Percentiles rank a stretch among this genome's conserved stretches.
These are phyloP conservation scores for Globisporangium rhizosaccharum DNA, from an alignment of 352 stramenopile genomes.

Conservation along the genomic window DNA sequence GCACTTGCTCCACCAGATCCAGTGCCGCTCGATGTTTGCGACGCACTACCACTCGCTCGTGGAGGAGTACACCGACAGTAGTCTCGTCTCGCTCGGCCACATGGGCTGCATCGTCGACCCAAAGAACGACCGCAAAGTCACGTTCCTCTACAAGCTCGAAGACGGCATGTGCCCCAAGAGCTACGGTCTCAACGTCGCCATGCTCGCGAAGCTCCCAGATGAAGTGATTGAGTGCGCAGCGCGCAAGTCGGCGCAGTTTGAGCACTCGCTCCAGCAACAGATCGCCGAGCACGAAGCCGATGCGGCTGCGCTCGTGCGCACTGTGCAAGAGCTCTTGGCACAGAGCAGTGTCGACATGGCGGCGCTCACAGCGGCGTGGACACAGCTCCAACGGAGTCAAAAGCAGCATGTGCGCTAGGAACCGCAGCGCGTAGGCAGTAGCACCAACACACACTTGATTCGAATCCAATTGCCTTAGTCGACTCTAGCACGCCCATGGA, in stretches of 20 bases:
- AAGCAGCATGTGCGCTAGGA: too few species aligned
- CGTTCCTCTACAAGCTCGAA: constrained; percentile 99
- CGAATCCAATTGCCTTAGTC: too few species aligned
- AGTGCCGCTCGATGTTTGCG: constrained; percentile 96
- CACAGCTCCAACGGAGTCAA: constrained; percentile 3
- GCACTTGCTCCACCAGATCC: constrained; percentile 80
- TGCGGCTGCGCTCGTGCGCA: constrained; percentile 13
- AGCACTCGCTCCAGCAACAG: constrained; percentile 54
- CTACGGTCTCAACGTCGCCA: constrained; percentile 99
- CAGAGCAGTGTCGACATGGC: constrained; percentile 9
- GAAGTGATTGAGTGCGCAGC: constrained; percentile 92
- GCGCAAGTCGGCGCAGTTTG: constrained; percentile 89
- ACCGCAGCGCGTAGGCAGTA: too few species aligned
- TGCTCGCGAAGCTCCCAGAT: constrained; percentile 95
- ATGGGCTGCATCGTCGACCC: constrained; percentile 83
- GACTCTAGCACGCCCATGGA: too few species aligned
- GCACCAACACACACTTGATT: too few species aligned
- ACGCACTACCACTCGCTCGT: constrained; percentile 98
- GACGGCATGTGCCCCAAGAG: constrained; percentile 96
- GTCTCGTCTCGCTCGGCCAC: constrained; percentile 62
- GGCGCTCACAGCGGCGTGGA: constrained; percentile 21
- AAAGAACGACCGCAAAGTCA: constrained; percentile 91
- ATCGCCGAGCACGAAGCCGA: constrained; percentile 28
- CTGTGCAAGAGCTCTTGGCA: constrained; percentile 19
- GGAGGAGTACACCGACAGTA: constrained; percentile 72